Conservation (phyloP, 371 early-diverging fungal genomes). For the Mortierella sp. region DNA sequence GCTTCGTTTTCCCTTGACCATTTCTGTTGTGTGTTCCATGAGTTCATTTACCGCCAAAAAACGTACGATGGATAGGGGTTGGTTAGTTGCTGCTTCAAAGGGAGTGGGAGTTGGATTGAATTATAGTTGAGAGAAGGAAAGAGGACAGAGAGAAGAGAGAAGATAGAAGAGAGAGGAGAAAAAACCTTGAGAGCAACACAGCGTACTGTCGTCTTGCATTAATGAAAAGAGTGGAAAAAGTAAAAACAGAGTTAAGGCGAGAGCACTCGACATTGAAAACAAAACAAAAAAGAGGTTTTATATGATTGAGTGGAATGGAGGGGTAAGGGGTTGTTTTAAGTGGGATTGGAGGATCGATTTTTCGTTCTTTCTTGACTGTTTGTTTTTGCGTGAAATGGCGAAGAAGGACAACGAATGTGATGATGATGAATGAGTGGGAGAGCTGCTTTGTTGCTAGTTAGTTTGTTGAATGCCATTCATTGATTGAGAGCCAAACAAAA, state of each 20-base stretch:
- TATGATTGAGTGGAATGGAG: neutral
- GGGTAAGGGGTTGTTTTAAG: neutral
- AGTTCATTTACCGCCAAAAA: too few relatives aligned
- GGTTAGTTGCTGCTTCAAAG: neutral
- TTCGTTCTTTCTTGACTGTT: neutral
- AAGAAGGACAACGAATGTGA: neutral
- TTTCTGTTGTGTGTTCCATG: too few relatives aligned
- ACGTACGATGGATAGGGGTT: neutral
- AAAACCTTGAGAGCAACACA: conserved; percentile 4
- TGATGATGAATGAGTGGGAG: neutral
- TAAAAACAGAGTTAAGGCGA: conserved; percentile 13
- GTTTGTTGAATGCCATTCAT: neutral
- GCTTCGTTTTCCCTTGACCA: too few relatives aligned
- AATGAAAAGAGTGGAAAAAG: neutral
- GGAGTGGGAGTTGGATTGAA: neutral
- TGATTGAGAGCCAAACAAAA: neutral
- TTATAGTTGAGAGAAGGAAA: neutral
- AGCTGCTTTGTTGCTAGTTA: neutral
- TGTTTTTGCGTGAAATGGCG: neutral
- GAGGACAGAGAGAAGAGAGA: neutral
- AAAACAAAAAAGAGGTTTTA: neutral
- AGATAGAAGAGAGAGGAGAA: neutral
- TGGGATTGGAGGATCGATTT: neutral
- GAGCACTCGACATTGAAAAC: neutral
- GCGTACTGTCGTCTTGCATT: neutral